Evolutionary conservation across 2,329 filamentous ascomycete species (phyloP), one percentile per base, ranked within the genome.

Genomic region (Colletotrichum noveboracense): DNA sequence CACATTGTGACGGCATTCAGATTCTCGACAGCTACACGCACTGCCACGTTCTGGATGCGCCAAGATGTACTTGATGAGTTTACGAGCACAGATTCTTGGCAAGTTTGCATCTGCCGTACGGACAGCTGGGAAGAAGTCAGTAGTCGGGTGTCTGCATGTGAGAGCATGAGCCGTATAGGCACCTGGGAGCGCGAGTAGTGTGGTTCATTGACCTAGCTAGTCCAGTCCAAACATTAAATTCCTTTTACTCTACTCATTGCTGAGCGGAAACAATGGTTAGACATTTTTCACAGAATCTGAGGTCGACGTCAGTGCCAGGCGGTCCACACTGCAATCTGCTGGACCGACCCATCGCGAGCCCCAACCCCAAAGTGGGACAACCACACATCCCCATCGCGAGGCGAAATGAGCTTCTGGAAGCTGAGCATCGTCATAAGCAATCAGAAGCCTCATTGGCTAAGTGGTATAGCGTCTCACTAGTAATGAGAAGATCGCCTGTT

Each of bases 11-110:
- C 7, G 28, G 36, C 36, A 34, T 75, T 76, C 34, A 69, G 24
- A 9, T 76, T 71, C 24, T 24, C n/a, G 14, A 65, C 67, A 4
- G 64, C 30, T 6, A 62, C 71, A 2, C 52, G 60, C 16, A 70
- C 67, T 14, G 75, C 71, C 14, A 58, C 24, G 7, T 76, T 76
- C 30, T 76, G 56, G 34, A 67, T 76, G 71, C 66, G 75, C 4
- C 43, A 36, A 21, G 71, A 76, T 38, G 21, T 66, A 14, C 8
- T 58, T 7, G 69, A 36, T n/a, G 43, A 58, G 43, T 18, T 71
- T 28, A 58, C 24, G 21, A 28, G 56, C 4, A 52, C n/a, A 16
- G 30, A 28, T n/a, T 30, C 30, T 10, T 71, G 69, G 69, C 8
- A 18, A 7, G 10, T 65, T 16, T 18, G 60, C n/a, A 56, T 71